Conservation (phyloP, 108 stramenopile genomes). For the Pelagomonas calceolata region DNA sequence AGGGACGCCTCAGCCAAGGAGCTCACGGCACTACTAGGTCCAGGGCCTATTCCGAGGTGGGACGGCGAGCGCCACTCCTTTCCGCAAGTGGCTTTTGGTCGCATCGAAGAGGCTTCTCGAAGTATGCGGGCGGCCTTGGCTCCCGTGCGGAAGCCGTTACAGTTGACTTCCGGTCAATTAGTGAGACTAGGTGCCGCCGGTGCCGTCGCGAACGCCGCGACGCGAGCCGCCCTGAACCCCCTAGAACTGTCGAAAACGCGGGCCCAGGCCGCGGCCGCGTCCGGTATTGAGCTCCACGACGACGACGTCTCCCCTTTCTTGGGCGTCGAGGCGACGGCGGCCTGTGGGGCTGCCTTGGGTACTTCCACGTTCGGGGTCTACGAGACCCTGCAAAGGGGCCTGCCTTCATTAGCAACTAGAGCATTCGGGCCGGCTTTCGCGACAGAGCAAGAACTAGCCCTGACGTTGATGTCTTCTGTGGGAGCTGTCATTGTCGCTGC, state of each 20-base stretch:
- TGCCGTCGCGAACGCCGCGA: neutral
- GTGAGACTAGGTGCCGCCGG: neutral
- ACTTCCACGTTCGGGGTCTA: neutral
- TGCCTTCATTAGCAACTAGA: neutral
- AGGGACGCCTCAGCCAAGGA: neutral
- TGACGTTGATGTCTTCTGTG: neutral
- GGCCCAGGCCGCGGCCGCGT: neutral
- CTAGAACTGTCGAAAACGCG: neutral
- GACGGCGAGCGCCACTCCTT: neutral
- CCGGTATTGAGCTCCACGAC: neutral
- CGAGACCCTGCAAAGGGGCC: neutral
- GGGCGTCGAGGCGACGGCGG: neutral
- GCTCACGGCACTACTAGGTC: neutral
- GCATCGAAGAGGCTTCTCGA: neutral
- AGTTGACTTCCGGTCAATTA: neutral
- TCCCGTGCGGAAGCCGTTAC: neutral
- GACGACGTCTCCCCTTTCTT: neutral
- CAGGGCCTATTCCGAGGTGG: neutral
- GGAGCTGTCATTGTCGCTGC: neutral
- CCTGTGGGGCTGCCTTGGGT: neutral
- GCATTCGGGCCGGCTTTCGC: neutral
- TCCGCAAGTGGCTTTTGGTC: neutral
- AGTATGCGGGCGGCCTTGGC: neutral
- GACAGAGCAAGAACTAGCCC: neutral
- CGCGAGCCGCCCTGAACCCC: neutral